Conservation (phyloP, 805 yeast genomes). For the Hagleromyces aurorensis region DNA sequence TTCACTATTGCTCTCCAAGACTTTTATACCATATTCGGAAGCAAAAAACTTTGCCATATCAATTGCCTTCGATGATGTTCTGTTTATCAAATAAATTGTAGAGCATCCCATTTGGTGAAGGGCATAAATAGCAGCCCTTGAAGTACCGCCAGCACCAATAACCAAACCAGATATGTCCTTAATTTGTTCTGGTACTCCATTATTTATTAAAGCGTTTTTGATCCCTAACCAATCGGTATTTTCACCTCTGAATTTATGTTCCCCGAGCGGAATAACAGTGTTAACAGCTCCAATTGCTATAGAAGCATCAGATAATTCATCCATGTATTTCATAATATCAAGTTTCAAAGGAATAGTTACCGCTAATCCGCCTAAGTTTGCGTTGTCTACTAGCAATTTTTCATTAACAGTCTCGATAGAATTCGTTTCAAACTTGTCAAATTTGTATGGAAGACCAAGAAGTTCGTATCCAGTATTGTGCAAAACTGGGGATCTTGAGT, state of each 20-base stretch:
- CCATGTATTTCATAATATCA: conserved; percentile 61
- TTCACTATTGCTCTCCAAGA: conserved; percentile 44
- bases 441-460: conserved; percentile 72
- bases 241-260: conserved; percentile 59
- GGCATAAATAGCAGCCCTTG: conserved; percentile 91
- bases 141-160: conserved; percentile 96
- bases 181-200: conserved; percentile 48
- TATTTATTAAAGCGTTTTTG: conserved; percentile 50
- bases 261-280: conserved; percentile 55
- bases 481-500: conserved; percentile 82
- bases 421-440: conserved; percentile 59
- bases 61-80: conserved; percentile 60
- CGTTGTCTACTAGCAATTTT: conserved; percentile 38
- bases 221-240: conserved; percentile 97
- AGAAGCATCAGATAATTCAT: conserved; percentile 69
- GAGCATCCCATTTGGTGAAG: conserved; percentile 68
- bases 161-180: conserved; percentile 55
- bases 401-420: conserved; percentile 50
- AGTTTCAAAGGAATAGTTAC: conserved; percentile 91
- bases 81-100: conserved; percentile 69
- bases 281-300: conserved; percentile 86
- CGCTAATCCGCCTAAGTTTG: conserved; percentile 82
- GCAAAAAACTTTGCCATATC: conserved; percentile 59
- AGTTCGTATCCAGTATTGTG: conserved; percentile 72
- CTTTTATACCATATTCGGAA: conserved; percentile 45